Conservation (phyloP, 352 stramenopile genomes). For the Pythium utonaiense region DNA sequence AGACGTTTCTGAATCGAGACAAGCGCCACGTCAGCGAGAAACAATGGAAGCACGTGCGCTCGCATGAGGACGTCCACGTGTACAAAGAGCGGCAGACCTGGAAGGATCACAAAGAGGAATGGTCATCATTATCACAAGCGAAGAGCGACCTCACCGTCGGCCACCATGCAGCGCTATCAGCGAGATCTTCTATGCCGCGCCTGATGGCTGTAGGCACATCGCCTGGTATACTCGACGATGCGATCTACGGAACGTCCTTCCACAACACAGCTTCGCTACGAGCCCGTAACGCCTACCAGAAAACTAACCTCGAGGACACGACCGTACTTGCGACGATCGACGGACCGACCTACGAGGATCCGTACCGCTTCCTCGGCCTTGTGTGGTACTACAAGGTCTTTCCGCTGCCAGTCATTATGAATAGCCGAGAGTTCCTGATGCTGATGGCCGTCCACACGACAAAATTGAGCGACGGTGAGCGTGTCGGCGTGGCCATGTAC, state of each 20-base stretch:
- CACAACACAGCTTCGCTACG: conserved; percentile 42
- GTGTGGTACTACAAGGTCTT: conserved; percentile 27
- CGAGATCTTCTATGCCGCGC: conserved; percentile 30
- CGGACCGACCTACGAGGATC: conserved; percentile 22
- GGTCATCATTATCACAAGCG: no score
- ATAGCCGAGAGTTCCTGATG: conserved; percentile 34
- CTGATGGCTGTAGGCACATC: conserved; percentile 32
- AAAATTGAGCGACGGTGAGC: conserved; percentile 30
- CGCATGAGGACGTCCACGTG: conserved; percentile 27
- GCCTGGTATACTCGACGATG: conserved; percentile 44
- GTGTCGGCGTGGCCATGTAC: conserved; percentile 41
- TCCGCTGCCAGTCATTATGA: conserved; percentile 28
- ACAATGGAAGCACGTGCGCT: conserved; percentile 32
- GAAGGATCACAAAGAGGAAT: no score
- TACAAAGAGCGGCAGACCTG: conserved; percentile 37
- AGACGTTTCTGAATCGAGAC: conserved; percentile 31
- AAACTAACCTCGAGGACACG: conserved; percentile 31
- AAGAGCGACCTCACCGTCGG: no score
- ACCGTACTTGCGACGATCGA: conserved; percentile 31
- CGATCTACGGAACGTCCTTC: conserved; percentile 46
- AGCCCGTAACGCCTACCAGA: conserved; percentile 36
- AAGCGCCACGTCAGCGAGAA: conserved; percentile 27
- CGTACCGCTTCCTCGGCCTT: conserved; percentile 35
- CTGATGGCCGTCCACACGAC: conserved; percentile 15
- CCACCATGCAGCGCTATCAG: conserved; percentile 25